Evolutionary conservation across 1,139 yeast species (phyloP), one percentile per base, ranked within the genome.

Genomic region (Geotrichum macrosporum): DNA sequence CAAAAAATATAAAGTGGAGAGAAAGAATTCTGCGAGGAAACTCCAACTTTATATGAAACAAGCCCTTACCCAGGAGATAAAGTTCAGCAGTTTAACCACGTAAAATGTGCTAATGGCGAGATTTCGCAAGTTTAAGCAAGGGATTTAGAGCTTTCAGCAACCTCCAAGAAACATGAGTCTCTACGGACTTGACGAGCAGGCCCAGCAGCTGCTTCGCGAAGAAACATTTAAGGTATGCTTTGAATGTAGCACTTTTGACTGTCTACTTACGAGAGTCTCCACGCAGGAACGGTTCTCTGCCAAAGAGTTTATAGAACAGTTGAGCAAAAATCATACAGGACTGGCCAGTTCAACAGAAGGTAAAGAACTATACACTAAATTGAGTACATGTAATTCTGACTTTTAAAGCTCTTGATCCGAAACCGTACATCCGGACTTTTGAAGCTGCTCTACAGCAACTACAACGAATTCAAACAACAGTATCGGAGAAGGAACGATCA

Each of bases 361-460:
- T 41, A 74, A 75, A 46, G 47, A 9, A 12, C 15, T 8, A 19
- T 19, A 16, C 20, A 3, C 4, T 22, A 9, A 9, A 19, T 16
- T 5, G 20, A 13, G 34, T n/a, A 31, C 18, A 4, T 13, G 35
- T 24, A 26, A n/a, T 39, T 20, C 35, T 19, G 29, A 32, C 30
- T 31, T 54, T 53, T 33, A 44, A 47, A 56, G 63, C 65, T 2
- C 59, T 70, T 47, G 96, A 92, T 62, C 96, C 98, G 1, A 88
- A 86, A 57, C 98, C 98, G 1, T 89, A 86, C 62, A 92, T 92
- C 46, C 76, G 96, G 58, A 86, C 96, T 0, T 89, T 92, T 65
- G 97, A 89, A 64, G 80, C 92, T 1, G 87, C 94, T 1, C 69
- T 88, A 39, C 73, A 80, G 46, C 94, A 86, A 60, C 68, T 87